phyloP scores from a whole-genome alignment of 352 stramenopile species.

The Ophiocytium majus region DNA sequence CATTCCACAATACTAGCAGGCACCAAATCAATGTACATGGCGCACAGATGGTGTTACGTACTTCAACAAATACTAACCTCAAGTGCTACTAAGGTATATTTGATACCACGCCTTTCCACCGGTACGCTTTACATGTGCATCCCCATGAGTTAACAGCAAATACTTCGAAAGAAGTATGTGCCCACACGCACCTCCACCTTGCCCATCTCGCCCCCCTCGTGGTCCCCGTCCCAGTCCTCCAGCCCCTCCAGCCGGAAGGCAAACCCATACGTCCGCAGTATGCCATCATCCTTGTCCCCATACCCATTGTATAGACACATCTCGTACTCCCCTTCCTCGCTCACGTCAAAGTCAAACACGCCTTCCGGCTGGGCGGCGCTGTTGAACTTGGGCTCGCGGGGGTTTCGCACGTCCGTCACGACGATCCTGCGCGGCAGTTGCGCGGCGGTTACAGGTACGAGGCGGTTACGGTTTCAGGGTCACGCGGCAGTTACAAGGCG shows the following conservation, averaged over 20 bases:
- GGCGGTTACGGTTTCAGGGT: neutral
- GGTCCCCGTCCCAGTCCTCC: neutral
- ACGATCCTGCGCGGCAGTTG: neutral
- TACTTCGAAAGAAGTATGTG: no score
- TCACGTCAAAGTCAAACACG: conserved; percentile 8
- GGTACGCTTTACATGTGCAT: no score
- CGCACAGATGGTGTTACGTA: no score
- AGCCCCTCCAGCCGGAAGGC: conserved; percentile 19
- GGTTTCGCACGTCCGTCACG: neutral
- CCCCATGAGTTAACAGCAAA: no score
- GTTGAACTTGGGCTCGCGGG: neutral
- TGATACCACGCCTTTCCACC: no score
- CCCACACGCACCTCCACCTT: neutral
- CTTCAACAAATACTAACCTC: no score
- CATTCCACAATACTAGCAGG: no score
- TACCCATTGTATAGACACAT: conserved; percentile 19
- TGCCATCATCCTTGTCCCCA: conserved; percentile 12
- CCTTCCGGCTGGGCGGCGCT: neutral
- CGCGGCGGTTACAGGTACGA: neutral
- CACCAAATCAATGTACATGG: no score
- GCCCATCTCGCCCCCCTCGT: neutral
- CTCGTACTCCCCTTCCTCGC: neutral
- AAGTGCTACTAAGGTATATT: no score
- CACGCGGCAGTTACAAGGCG: neutral
- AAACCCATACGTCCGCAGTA: conserved; percentile 16